Conservation (phyloP, 805 yeast species). For the Spathaspora hagerdaliae region DNA sequence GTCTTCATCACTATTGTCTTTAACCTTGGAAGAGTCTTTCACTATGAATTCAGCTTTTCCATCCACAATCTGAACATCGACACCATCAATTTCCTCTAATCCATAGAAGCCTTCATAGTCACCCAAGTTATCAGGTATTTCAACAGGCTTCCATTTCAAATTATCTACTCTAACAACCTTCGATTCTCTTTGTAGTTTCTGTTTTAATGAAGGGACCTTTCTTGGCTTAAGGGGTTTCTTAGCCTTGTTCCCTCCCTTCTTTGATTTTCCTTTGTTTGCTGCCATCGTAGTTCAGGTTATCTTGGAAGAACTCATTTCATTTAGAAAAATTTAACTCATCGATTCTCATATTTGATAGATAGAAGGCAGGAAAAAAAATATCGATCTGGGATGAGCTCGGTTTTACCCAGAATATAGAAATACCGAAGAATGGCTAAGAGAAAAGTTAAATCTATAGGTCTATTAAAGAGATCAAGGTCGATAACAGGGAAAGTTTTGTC, state of each 20-base stretch:
- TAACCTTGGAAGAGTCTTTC: conserved; percentile 28
- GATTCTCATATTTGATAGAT: conserved; percentile 1
- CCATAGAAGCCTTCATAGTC: conserved; percentile 92
- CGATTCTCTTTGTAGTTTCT: conserved; percentile 26
- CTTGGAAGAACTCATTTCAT: not conserved
- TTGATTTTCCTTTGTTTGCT: not conserved
- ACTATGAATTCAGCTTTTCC: conserved; percentile 59
- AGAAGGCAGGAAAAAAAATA: not conserved
- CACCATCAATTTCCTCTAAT: conserved; percentile 91
- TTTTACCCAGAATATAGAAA: not conserved
- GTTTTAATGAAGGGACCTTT: conserved; percentile 23
- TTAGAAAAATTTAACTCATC: not conserved
- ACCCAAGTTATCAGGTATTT: conserved; percentile 75
- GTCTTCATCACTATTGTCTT: conserved; percentile 13
- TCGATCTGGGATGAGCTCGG: not conserved
- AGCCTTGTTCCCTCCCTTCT: not conserved
- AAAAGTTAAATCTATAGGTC: conserved; percentile 15
- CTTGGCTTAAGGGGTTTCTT: conserved; percentile 3
- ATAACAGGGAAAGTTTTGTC: conserved; percentile 23
- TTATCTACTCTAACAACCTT: conserved; percentile 47
- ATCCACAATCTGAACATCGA: conserved; percentile 68
- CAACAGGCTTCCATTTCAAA: conserved; percentile 76
- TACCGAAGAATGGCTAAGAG: conserved; percentile 8
- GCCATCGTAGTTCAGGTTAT: conserved; percentile 1
- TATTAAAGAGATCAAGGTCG: conserved; percentile 26